phyloP scores from a whole-genome alignment of 257 asterid genomes.

The Thymus mandschuricus region DNA sequence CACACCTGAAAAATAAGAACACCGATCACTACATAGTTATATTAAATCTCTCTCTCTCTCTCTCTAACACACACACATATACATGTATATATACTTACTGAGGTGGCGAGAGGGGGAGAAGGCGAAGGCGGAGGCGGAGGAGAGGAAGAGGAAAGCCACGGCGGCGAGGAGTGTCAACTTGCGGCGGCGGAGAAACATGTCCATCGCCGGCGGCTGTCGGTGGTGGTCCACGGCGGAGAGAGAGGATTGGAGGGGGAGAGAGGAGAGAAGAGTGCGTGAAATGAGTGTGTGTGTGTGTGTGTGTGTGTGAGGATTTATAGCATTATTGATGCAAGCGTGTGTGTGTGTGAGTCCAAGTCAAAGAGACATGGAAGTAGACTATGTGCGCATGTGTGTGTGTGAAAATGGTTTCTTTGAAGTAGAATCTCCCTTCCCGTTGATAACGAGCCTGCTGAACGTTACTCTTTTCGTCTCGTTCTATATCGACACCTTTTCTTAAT shows the following conservation, averaged over 20 bases:
- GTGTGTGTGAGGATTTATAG: neutral
- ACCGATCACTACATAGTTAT: no score
- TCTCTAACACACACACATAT: neutral
- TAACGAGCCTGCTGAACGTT: no score
- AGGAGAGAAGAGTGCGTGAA: slow-evolving; percentile 16
- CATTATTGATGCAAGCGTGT: neutral
- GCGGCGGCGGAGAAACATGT: slow-evolving; percentile 34
- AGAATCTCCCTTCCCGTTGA: no score
- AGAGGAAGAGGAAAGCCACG: slow-evolving; percentile 45
- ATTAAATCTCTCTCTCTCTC: no score
- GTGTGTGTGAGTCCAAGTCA: slow-evolving; percentile 23
- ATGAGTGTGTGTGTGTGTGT: slow-evolving; percentile 1
- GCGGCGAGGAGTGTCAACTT: slow-evolving; percentile 36
- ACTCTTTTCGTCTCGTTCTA: no score
- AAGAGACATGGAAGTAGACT: neutral
- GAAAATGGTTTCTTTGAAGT: neutral
- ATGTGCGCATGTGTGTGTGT: neutral
- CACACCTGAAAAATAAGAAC: no score
- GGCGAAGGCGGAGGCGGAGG: slow-evolving; percentile 38
- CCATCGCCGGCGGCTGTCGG: slow-evolving; percentile 43
- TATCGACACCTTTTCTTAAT: no score
- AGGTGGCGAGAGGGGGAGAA: slow-evolving; percentile 35
- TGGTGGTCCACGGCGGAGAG: neutral
- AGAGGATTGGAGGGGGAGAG: neutral
- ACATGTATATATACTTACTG: slow-evolving; percentile 40